These are phyloP conservation scores for Cicer bijugum DNA, from an alignment of 306 rosid species.

Conservation along the genomic window DNA sequence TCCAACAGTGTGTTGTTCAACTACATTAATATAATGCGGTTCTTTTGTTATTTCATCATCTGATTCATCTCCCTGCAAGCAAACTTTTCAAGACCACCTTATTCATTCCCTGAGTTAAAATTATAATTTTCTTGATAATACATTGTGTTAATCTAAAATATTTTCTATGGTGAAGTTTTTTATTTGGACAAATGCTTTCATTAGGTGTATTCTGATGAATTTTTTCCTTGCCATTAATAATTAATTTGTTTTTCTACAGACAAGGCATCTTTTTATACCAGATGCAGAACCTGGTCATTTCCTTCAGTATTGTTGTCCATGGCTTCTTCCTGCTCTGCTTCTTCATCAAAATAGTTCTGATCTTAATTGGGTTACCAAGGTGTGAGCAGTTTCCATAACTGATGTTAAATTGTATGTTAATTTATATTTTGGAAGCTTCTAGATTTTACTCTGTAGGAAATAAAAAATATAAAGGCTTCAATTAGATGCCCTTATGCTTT, in stretches of 20 bases:
- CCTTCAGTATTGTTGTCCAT: constrained; percentile 76
- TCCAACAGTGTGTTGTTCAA: neutral
- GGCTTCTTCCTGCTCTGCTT: constrained; percentile 94
- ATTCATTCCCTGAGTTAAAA: neutral
- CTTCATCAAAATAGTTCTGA: constrained; percentile 64
- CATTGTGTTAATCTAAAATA: neutral
- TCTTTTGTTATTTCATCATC: constrained; percentile 17
- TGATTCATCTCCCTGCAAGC: constrained; percentile 18
- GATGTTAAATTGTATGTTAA: constrained; percentile 22
- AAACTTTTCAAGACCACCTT: constrained; percentile 16
- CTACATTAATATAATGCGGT: constrained; percentile 8
- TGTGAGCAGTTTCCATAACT: constrained; percentile 42
- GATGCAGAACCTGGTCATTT: constrained; percentile 80
- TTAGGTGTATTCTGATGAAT: constrained; percentile 28
- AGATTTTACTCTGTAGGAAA: neutral
- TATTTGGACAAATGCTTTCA: neutral
- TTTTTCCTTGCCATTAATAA: constrained; percentile 19
- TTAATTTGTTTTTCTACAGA: constrained; percentile 56
- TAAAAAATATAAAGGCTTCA: neutral
- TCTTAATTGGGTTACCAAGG: constrained; percentile 81
- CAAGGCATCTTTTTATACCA: constrained; percentile 73
- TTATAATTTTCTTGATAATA: constrained; percentile 9
- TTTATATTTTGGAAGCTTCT: constrained; percentile 39
- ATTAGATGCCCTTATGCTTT: constrained; percentile 23
- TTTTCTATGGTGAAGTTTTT: constrained; percentile 14